A percentile compares a stretch with the other conserved stretches of the same genome.
Conservation (phyloP, 129 eudicot genomes). For the Escallonia rubra region DNA sequence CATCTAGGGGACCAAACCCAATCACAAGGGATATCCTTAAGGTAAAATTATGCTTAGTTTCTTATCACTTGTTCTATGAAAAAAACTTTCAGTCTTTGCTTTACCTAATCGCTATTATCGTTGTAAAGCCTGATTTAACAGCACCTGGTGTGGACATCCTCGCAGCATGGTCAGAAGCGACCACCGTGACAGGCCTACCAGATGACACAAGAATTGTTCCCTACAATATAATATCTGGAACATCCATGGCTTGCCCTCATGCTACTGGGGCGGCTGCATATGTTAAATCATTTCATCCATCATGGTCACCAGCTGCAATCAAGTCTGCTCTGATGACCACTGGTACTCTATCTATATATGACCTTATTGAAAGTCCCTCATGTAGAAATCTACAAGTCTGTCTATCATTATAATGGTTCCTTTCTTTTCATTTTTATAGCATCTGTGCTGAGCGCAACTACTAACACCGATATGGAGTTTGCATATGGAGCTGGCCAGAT, state of each 20-base stretch:
- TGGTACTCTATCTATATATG: not conserved
- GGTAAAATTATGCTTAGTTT: slow-evolving; percentile 9
- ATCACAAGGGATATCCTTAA: slow-evolving; percentile 26
- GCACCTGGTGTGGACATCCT: slow-evolving; percentile 22
- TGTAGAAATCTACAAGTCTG: not conserved
- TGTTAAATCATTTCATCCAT: slow-evolving; percentile 18
- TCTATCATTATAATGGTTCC: too few relatives aligned
- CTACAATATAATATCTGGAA: slow-evolving; percentile 12
- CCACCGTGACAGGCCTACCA: slow-evolving; percentile 1
- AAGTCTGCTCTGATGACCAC: slow-evolving; percentile 34
- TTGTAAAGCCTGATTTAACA: slow-evolving; percentile 17
- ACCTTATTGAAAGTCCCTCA: too few relatives aligned
- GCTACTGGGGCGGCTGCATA: slow-evolving; percentile 15
- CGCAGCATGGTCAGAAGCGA: slow-evolving; percentile 16
- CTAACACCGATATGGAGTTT: slow-evolving; percentile 23
- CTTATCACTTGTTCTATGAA: too few relatives aligned
- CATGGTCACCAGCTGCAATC: slow-evolving; percentile 22
- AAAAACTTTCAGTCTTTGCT: not conserved
- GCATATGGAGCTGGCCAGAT: slow-evolving; percentile 35
- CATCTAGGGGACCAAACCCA: slow-evolving; percentile 34
- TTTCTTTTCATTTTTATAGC: slow-evolving; percentile 8
- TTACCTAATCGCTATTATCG: not conserved
- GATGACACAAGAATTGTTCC: slow-evolving; percentile 12
- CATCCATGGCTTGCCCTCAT: slow-evolving; percentile 32
- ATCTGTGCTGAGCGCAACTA: not conserved